Percentiles rank a stretch among this genome's conserved stretches.
phyloP scores from a whole-genome alignment of 345 rosid species.

The Sisymbrium altissimum region DNA sequence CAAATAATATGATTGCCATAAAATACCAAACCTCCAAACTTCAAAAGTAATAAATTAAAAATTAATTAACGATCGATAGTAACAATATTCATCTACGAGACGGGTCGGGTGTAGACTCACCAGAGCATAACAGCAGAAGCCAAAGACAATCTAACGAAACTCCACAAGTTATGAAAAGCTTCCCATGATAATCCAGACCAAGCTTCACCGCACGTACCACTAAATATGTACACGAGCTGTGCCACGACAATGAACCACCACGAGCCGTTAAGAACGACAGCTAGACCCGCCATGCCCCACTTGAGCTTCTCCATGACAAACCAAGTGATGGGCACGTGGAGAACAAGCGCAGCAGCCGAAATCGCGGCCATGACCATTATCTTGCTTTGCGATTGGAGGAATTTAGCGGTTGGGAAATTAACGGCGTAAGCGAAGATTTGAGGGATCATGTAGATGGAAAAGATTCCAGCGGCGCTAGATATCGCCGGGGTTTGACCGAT shows the following conservation, averaged over 20 bases:
- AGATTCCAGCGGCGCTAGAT: slow-evolving; percentile 63
- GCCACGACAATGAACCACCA: slow-evolving; percentile 63
- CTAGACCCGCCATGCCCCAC: slow-evolving; percentile 78
- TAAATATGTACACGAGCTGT: slow-evolving; percentile 55
- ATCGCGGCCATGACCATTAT: slow-evolving; percentile 79
- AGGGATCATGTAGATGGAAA: slow-evolving; percentile 83
- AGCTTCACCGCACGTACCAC: slow-evolving; percentile 75
- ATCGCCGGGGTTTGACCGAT: slow-evolving; percentile 73
- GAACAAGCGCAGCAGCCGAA: slow-evolving; percentile 47
- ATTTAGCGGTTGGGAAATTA: slow-evolving; percentile 79
- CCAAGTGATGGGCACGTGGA: slow-evolving; percentile 73
- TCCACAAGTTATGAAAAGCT: slow-evolving; percentile 73
- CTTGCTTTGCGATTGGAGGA: slow-evolving; percentile 90
- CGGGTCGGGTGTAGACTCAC: slow-evolving; percentile 37
- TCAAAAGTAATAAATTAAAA: neutral
- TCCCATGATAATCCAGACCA: slow-evolving; percentile 81
- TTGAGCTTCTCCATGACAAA: slow-evolving; percentile 50
- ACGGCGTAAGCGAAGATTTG: slow-evolving; percentile 74
- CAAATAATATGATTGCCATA: slow-evolving; percentile 73
- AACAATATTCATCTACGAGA: neutral
- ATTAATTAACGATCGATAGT: neutral
- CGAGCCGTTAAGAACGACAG: slow-evolving; percentile 59
- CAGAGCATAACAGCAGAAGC: slow-evolving; percentile 96
- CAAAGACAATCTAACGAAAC: slow-evolving; percentile 63
- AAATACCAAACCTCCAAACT: slow-evolving; percentile 85